phyloP scores from a whole-genome alignment of 2,329 filamentous ascomycete species.

The Fusarium sulawesiense region DNA sequence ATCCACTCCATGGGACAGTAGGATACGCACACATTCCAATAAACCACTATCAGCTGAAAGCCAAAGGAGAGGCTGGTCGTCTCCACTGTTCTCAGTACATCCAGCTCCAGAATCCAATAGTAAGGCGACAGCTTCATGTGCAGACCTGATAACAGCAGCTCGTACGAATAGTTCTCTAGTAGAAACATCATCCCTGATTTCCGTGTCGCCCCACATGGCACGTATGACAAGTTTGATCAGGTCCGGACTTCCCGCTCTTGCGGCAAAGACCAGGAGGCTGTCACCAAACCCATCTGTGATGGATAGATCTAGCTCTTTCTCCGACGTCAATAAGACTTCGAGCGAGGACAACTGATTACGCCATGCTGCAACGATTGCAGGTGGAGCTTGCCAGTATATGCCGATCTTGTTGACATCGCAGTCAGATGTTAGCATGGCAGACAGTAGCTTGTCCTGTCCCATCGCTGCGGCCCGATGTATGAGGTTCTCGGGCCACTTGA shows the following conservation, averaged over 20 bases:
- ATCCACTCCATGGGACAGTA: too few relatives aligned
- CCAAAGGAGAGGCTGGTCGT: too few relatives aligned
- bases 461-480: not conserved
- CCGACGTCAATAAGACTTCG: not conserved
- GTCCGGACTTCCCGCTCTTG: not conserved
- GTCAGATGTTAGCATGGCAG: not conserved
- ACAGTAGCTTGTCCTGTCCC: not conserved
- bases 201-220: not conserved
- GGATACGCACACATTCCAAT: too few relatives aligned
- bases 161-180: not conserved
- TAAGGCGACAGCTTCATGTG: not conserved
- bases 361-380: not conserved
- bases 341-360: not conserved
- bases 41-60: fast-evolving
- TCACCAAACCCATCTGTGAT: not conserved
- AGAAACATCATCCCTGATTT: too few relatives aligned
- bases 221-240: not conserved
- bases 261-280: not conserved
- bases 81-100: fast-evolving
- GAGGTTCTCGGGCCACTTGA: not conserved
- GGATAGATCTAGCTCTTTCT: not conserved
- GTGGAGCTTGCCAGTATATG: not conserved
- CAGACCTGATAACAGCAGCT: not conserved
- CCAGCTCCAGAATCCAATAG: not conserved
- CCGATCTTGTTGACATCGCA: not conserved